A percentile compares a stretch with the other conserved stretches of the same genome.
Evolutionary conservation across 2,329 filamentous ascomycete genomes (phyloP).

Genomic region (Thielaviopsis cerberus): DNA sequence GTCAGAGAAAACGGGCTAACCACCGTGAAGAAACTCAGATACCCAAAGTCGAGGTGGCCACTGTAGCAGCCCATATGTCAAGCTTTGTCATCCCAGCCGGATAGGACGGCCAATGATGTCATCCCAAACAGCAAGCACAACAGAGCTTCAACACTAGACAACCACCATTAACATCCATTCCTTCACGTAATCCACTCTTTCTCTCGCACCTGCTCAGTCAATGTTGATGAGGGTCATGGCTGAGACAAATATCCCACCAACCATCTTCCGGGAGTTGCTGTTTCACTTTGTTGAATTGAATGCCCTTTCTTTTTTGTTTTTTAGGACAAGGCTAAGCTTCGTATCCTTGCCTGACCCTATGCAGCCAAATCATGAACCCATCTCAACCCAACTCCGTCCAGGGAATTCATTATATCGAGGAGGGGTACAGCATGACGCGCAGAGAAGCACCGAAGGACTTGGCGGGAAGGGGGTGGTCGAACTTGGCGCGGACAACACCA

Average conservation of each 20-base stretch:
- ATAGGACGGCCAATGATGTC: neutral
- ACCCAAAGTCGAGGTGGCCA: neutral
- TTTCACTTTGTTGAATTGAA: slow-evolving; percentile 13
- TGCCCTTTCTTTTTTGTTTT: slow-evolving; percentile 26
- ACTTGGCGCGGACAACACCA: slow-evolving; percentile 93
- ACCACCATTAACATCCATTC: neutral
- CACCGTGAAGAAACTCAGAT: neutral
- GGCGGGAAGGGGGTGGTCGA: slow-evolving; percentile 85
- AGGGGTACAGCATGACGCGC: slow-evolving; percentile 95
- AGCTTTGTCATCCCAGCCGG: neutral
- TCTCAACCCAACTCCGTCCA: slow-evolving; percentile 43
- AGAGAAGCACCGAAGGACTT: slow-evolving; percentile 93
- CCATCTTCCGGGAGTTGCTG: slow-evolving; percentile 8
- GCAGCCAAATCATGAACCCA: slow-evolving; percentile 43
- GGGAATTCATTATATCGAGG: slow-evolving; percentile 62
- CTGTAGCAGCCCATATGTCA: neutral
- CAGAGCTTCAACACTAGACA: neutral
- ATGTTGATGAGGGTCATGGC: neutral
- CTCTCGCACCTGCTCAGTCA: neutral
- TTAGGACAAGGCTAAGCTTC: slow-evolving; percentile 34
- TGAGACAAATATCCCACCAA: neutral
- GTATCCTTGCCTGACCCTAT: slow-evolving; percentile 40
- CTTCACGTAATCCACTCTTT: neutral
- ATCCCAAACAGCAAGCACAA: neutral
- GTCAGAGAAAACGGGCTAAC: neutral